Evolutionary conservation across 345 rosid species (phyloP).

Genomic region (Lepidium aucheri): DNA sequence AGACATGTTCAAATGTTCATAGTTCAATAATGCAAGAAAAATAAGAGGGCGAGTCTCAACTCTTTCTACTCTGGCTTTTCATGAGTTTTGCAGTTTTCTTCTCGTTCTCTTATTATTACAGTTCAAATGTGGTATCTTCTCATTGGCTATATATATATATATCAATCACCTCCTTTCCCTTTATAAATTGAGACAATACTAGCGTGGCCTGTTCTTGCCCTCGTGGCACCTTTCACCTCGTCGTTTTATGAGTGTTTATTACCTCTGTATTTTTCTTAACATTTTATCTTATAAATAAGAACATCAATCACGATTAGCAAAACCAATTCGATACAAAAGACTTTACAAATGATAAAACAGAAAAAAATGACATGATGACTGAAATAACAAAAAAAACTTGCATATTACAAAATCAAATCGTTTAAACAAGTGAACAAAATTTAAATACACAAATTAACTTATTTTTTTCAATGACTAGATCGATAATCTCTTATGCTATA

Average conservation of each 20-base stretch:
- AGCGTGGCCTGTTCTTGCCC: slow-evolving; percentile 8
- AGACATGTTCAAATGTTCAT: slow-evolving; percentile 10
- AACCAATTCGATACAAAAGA: not conserved
- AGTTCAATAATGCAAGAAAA: slow-evolving; percentile 17
- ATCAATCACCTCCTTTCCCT: not conserved
- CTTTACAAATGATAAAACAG: not conserved
- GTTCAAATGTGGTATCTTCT: not conserved
- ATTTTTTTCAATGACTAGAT: too few relatives aligned
- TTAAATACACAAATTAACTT: not conserved
- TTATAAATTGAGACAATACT: not conserved
- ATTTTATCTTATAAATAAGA: not conserved
- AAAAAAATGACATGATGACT: not conserved
- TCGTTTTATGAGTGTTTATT: slow-evolving; percentile 14
- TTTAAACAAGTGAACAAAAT: not conserved
- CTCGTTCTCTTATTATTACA: slow-evolving; percentile 20
- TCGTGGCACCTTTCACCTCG: slow-evolving; percentile 19
- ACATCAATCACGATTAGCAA: not conserved
- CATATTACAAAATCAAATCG: not conserved
- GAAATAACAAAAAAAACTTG: not conserved
- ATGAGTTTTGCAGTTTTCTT: slow-evolving; percentile 21
- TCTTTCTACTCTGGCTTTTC: slow-evolving; percentile 23
- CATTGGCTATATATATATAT: not conserved
- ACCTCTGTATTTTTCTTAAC: not conserved
- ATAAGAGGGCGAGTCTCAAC: slow-evolving; percentile 11
- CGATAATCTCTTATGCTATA: too few relatives aligned